Percentiles rank a stretch among this genome's conserved stretches.
Conservation (phyloP, 2,329 filamentous ascomycete genomes). For the Aurifilum marmelostoma region DNA sequence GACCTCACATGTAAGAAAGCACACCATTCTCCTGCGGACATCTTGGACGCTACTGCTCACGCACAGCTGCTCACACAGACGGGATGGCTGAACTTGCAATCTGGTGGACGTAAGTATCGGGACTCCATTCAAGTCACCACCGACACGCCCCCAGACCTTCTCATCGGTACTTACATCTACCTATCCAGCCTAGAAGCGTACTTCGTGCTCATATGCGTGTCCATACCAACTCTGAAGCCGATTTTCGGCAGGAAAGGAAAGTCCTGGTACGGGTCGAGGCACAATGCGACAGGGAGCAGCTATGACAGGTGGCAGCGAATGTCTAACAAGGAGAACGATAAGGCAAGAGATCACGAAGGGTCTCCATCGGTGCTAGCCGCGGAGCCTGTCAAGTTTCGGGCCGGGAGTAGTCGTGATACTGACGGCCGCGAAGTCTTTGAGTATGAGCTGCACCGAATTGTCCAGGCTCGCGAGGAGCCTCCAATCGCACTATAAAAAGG, state of each 20-base stretch:
- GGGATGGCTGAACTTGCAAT: slow-evolving; percentile 27
- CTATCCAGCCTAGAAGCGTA: slow-evolving; percentile 27
- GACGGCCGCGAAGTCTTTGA: not conserved
- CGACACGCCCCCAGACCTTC: no score
- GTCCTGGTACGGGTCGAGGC: not conserved
- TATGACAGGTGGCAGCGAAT: not conserved
- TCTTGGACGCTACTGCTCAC: not conserved
- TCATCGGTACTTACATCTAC: not conserved
- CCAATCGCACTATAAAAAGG: not conserved
- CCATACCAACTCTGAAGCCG: slow-evolving; percentile 22
- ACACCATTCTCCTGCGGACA: no score
- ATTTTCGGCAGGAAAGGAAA: not conserved
- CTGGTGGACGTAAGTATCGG: slow-evolving; percentile 24
- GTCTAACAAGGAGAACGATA: not conserved
- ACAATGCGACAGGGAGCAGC: not conserved
- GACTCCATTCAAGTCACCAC: not conserved
- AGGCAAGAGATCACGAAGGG: not conserved
- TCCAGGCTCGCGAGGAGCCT: not conserved
- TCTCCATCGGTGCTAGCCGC: not conserved
- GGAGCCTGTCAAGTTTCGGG: not conserved
- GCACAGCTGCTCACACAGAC: slow-evolving; percentile 9
- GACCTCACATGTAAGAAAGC: slow-evolving; percentile 3
- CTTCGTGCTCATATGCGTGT: slow-evolving; percentile 27
- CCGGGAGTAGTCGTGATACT: not conserved
- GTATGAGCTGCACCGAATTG: not conserved